These are phyloP conservation scores for Cystobasidiaceae sp. DNA, from an alignment of 1,284 basidiomycete species.

Conservation along the genomic window DNA sequence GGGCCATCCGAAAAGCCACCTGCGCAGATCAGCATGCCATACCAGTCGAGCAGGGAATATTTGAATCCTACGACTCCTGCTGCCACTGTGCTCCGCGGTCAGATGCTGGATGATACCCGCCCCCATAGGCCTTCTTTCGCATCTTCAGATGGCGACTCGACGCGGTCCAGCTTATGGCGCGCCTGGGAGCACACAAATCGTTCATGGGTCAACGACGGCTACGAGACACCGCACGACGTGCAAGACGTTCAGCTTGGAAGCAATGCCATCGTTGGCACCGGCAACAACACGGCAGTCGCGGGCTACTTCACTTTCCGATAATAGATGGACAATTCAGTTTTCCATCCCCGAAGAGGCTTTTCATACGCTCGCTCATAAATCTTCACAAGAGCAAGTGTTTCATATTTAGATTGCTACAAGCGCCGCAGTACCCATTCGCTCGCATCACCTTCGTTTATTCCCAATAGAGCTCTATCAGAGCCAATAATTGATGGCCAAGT, in stretches of 20 bases:
- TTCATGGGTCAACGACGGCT: conserved; percentile 5
- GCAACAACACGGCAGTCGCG: background rate
- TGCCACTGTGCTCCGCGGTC: no score
- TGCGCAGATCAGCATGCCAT: no score
- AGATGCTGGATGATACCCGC: background rate
- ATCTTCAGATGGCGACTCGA: conserved; percentile 19
- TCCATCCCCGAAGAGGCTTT: background rate
- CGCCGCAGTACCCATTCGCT: no score
- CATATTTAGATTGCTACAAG: no score
- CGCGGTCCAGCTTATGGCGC: conserved; percentile 6
- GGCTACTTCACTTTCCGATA: conserved; percentile 2
- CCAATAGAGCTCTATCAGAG: no score
- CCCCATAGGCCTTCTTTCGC: background rate
- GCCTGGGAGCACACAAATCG: conserved; percentile 5
- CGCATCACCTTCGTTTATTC: no score
- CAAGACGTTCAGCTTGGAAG: conserved; percentile 24
- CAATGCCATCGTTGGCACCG: background rate
- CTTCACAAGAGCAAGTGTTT: no score
- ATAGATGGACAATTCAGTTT: background rate
- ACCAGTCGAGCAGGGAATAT: no score
- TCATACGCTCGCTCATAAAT: no score
- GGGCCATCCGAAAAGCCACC: no score
- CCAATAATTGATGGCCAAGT: no score
- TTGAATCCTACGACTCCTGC: no score
- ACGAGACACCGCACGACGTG: conserved; percentile 24